Evolutionary conservation across 2,329 filamentous ascomycete genomes (phyloP), one percentile per base, ranked within the genome.

Genomic region (Claviceps spartinae): DNA sequence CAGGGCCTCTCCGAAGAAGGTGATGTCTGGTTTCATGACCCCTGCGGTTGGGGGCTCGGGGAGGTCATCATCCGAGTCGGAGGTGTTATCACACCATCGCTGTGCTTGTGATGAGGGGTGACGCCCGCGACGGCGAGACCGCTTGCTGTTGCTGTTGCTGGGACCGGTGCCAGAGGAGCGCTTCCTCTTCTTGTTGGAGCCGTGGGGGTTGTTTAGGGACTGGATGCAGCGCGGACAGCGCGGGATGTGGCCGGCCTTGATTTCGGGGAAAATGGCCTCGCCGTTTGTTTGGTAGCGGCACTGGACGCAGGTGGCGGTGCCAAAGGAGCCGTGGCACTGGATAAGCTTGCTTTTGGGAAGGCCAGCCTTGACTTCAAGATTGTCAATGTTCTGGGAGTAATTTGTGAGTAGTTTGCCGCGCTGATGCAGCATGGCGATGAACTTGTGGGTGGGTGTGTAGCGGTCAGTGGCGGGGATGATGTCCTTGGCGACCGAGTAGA

Each of bases 371-470:
- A 83, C 79, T 67, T 98, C 91, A 49, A 96, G 82, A 60, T 96
- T 96, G 72, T 98, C 93, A 62, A 98, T 97, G 67, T 98, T 98
- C 66, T 98, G 93, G 0, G 93, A 95, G 72, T 96, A 98, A 70
- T 97, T 96, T 43, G 90, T 97, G 54, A 96, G 78, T 6, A 98
- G 78, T 67, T 95, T 95, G 58, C 80, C 82, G 66, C 89, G 86
- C 59, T 91, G 78, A 67, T 98, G 87, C 38, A 98, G 78, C 60
- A 96, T 76, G 37, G 83, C 81, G 62, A 98, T 94, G 71, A 98
- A 98, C 50, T 85, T 83, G 72, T 98, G 93, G 0, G 93, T 97
- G 0, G 91, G 90, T 1, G 91, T 89, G 72, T 82, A 95, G 60
- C 82, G 82, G 58, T 87, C 82, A 14, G 84, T 82, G 22, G 81